Evolutionary conservation across 2,329 filamentous ascomycete genomes (phyloP).

Genomic region (Neofusicoccum sp.): DNA sequence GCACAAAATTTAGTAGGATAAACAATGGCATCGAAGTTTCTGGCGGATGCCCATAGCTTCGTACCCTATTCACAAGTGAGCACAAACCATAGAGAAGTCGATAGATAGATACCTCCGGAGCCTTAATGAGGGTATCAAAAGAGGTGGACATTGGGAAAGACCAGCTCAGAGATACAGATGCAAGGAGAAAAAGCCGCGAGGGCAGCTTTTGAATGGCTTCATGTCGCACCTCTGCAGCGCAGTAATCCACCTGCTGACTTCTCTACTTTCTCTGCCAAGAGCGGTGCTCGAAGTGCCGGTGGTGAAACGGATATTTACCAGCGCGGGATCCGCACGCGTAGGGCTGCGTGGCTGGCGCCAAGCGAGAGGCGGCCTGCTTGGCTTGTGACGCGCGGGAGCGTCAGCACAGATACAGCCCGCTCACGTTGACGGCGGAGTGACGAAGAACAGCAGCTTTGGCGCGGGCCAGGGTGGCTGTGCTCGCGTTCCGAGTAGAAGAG

Average conservation of each 20-base stretch:
- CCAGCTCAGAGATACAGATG: not conserved
- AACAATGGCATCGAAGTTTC: not conserved
- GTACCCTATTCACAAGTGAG: conserved; percentile 33
- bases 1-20: not conserved
- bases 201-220: not conserved
- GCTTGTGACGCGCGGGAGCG: too few species aligned
- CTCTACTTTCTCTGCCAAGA: too few species aligned
- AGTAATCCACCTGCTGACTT: not conserved
- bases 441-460: not conserved
- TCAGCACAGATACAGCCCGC: too few species aligned
- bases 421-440: too few species aligned
- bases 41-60: conserved; percentile 36
- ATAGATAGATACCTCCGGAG: conserved; percentile 24
- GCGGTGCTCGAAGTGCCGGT: not conserved
- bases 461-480: conserved; percentile 6
- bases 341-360: too few species aligned
- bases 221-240: not conserved
- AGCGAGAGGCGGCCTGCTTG: too few species aligned
- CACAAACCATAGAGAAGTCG: too few species aligned
- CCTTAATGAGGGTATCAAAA: conserved; percentile 27
- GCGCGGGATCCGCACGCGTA: not conserved
- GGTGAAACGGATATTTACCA: not conserved
- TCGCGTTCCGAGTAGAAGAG: not conserved
- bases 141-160: conserved; percentile 16
- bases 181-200: not conserved